These are phyloP conservation scores for Nicotiana noctiflora DNA, from an alignment of 257 asterid genomes.

Conservation along the genomic window DNA sequence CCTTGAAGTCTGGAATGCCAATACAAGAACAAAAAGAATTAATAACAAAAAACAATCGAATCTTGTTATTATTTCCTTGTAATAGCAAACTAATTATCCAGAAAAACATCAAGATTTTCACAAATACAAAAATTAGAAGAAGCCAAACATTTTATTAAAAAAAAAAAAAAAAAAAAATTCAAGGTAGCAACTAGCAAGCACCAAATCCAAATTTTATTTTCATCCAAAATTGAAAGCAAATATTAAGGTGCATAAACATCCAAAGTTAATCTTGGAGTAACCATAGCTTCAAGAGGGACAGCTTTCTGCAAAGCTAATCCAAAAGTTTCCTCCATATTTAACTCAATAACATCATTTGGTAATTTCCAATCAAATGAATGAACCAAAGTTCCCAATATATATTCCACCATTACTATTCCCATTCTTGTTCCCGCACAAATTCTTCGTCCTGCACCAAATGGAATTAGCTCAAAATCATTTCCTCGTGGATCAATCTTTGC, in stretches of 20 bases:
- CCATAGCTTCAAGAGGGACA: constrained; percentile 40
- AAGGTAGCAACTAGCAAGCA: background rate
- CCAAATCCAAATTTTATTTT: background rate
- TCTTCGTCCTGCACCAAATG: constrained; percentile 45
- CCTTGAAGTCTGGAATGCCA: background rate
- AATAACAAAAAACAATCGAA: background rate
- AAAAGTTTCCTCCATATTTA: constrained; percentile 44
- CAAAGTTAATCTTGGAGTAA: constrained; percentile 32
- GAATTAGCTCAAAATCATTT: constrained; percentile 35
- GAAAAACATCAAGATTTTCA: background rate
- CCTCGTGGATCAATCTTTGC: constrained; percentile 31
- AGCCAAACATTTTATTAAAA: background rate
- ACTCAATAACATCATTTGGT: constrained; percentile 11
- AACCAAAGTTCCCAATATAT: constrained; percentile 38
- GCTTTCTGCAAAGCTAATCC: constrained; percentile 47
- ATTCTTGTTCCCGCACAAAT: constrained; percentile 44
- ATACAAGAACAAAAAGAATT: background rate
- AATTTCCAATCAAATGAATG: constrained; percentile 45
- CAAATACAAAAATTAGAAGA: background rate
- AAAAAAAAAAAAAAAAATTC: too few species aligned
- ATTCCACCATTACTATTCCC: constrained; percentile 44
- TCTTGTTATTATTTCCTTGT: background rate
- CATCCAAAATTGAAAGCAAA: background rate
- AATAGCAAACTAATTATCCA: background rate
- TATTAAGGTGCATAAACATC: constrained; percentile 16